phyloP scores from a whole-genome alignment of 192 early-diverging fungal species.

The Podila clonocystis region DNA sequence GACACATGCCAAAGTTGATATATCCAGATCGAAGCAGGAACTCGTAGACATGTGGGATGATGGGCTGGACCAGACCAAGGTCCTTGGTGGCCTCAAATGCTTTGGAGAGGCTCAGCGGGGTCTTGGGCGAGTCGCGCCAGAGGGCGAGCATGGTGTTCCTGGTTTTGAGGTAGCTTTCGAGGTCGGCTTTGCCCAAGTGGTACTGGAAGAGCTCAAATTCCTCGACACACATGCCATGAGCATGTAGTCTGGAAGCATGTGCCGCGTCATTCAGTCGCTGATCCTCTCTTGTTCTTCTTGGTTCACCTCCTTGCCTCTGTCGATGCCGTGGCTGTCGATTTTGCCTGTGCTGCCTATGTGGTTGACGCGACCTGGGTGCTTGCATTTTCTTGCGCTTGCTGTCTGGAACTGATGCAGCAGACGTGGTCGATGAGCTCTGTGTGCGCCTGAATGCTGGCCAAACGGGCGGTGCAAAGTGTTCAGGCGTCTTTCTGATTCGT shows the following conservation, averaged over 20 bases:
- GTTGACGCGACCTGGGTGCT: not conserved
- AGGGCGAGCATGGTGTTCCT: slow-evolving; percentile 46
- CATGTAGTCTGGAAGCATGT: slow-evolving; percentile 35
- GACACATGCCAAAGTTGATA: slow-evolving; percentile 62
- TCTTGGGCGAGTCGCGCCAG: slow-evolving; percentile 33
- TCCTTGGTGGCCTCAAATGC: slow-evolving; percentile 36
- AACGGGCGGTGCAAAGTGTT: slow-evolving; percentile 4
- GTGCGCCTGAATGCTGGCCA: not conserved
- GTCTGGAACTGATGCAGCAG: too few species aligned
- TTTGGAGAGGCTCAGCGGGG: slow-evolving; percentile 17
- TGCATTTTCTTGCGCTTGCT: not conserved
- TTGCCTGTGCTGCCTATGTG: not conserved
- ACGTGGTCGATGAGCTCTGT: not conserved
- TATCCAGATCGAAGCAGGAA: slow-evolving; percentile 58
- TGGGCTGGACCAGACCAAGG: slow-evolving; percentile 28
- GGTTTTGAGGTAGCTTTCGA: slow-evolving; percentile 34
- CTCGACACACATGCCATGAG: slow-evolving; percentile 24
- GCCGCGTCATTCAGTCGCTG: slow-evolving; percentile 36
- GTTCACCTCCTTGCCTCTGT: not conserved
- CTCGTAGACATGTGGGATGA: slow-evolving; percentile 47
- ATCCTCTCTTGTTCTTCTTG: slow-evolving; percentile 15
- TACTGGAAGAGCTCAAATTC: slow-evolving; percentile 46
- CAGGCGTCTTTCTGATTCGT: slow-evolving; percentile 8
- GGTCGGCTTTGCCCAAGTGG: slow-evolving; percentile 21
- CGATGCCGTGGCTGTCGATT: not conserved